Conservation (phyloP, 257 asterid species). For the Solanum dulcamara region DNA sequence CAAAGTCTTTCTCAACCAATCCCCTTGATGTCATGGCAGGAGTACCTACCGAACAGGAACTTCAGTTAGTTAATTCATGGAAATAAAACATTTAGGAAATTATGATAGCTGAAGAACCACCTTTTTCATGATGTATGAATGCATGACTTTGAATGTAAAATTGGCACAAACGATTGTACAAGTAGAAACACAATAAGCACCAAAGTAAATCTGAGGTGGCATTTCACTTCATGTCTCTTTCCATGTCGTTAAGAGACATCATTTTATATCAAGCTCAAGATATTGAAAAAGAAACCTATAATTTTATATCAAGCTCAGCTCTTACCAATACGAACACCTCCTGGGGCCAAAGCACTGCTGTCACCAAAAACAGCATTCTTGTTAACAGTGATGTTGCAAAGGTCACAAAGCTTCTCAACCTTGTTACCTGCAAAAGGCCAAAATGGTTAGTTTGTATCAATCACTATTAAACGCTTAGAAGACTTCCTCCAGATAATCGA, state of each 20-base stretch:
- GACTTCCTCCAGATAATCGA: not conserved
- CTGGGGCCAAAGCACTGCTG: constrained; percentile 99
- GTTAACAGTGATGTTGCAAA: constrained; percentile 90
- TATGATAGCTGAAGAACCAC: not conserved
- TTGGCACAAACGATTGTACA: not conserved
- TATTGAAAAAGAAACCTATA: not conserved
- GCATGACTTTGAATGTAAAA: not conserved
- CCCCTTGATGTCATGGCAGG: constrained; percentile 99
- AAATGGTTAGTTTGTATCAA: not conserved
- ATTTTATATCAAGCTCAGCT: not conserved
- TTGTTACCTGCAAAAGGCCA: constrained; percentile 55
- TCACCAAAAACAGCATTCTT: constrained; percentile 98
- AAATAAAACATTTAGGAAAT: not conserved
- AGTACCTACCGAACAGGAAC: constrained; percentile 38
- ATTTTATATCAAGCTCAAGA: not conserved
- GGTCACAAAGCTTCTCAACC: constrained; percentile 94
- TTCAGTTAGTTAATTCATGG: not conserved
- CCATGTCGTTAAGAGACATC: not conserved
- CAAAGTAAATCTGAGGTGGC: not conserved
- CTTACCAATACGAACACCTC: constrained; percentile 99
- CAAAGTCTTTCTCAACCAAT: constrained; percentile 91
- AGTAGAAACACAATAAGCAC: not conserved
- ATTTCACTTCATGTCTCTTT: not conserved
- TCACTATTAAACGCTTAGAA: not conserved
- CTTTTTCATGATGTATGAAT: not conserved